phyloP scores from a whole-genome alignment of 768 basidiomycete genomes.

The Serendipita vermifera region DNA sequence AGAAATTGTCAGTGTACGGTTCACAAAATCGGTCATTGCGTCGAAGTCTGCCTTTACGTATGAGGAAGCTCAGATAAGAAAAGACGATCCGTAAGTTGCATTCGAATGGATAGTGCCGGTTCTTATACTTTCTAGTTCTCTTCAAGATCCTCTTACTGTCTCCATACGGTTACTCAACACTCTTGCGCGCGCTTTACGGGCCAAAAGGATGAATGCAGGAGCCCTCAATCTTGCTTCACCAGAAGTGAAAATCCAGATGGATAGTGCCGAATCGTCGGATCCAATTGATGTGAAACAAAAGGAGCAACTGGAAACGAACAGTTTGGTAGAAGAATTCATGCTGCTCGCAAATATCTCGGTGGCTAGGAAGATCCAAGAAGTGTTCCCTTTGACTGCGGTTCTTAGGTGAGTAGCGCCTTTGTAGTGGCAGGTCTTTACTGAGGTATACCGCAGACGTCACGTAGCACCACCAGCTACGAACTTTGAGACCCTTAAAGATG shows the following conservation, averaged over 20 bases:
- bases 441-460: conserved; percentile 49
- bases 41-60: conserved; percentile 96
- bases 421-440: not conserved
- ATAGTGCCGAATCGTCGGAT: conserved; percentile 84
- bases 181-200: conserved; percentile 75
- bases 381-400: conserved; percentile 92
- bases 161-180: conserved; percentile 81
- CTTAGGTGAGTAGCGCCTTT: conserved; percentile 40
- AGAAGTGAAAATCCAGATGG: conserved; percentile 93
- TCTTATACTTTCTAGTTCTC: conserved; percentile 34
- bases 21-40: conserved; percentile 92
- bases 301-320: conserved; percentile 83
- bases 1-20: conserved; percentile 79
- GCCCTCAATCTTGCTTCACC: conserved; percentile 96
- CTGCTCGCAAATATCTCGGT: conserved; percentile 93
- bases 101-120: not conserved
- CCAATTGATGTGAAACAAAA: conserved; percentile 98
- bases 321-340: conserved; percentile 98
- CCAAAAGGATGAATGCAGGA: conserved; percentile 83
- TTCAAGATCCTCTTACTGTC: conserved; percentile 67
- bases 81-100: conserved; percentile 72
- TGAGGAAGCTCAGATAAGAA: conserved; percentile 85
- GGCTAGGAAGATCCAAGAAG: conserved; percentile 80
- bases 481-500: conserved; percentile 91
- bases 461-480: conserved; percentile 82